Evolutionary conservation across 441 rosid genomes (phyloP).

Genomic region (Macaranga tanarius): DNA sequence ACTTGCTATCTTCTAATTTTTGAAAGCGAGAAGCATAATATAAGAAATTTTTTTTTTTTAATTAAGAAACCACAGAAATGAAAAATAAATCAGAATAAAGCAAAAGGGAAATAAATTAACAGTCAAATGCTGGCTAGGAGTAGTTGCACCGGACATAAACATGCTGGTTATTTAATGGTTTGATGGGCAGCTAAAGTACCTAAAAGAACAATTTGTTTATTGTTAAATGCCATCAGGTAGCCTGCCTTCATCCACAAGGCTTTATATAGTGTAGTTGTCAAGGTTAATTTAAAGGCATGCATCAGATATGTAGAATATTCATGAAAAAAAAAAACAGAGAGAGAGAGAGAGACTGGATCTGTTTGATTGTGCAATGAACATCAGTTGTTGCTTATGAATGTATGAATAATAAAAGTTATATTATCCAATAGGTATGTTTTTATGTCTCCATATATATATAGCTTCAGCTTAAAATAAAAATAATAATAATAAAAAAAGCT

Average conservation of each 20-base stretch:
- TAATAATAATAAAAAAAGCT: no score
- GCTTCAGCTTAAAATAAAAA: slow-evolving; percentile 9
- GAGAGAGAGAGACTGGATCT: slow-evolving; percentile 18
- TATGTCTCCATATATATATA: not conserved
- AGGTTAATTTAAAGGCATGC: slow-evolving; percentile 15
- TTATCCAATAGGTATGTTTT: not conserved
- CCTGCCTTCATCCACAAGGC: slow-evolving; percentile 26
- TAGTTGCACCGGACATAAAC: slow-evolving; percentile 31
- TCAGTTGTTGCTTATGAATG: slow-evolving; percentile 13
- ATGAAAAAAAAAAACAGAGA: slow-evolving; percentile 5
- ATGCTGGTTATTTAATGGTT: slow-evolving; percentile 1
- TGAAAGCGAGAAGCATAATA: not conserved
- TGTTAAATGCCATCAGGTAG: slow-evolving; percentile 2
- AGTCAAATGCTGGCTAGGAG: slow-evolving; percentile 14
- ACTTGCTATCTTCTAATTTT: no score
- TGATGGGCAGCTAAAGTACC: slow-evolving; percentile 14
- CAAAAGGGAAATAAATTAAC: not conserved
- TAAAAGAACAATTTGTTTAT: slow-evolving; percentile 18
- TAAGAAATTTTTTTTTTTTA: no score
- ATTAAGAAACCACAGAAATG: not conserved
- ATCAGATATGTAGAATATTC: slow-evolving; percentile 27
- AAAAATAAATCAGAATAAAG: not conserved
- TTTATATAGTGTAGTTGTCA: slow-evolving; percentile 21
- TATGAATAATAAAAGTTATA: not conserved
- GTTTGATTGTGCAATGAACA: slow-evolving; percentile 34